Conservation (phyloP, 345 rosid genomes). For the Sonneratia alba region DNA sequence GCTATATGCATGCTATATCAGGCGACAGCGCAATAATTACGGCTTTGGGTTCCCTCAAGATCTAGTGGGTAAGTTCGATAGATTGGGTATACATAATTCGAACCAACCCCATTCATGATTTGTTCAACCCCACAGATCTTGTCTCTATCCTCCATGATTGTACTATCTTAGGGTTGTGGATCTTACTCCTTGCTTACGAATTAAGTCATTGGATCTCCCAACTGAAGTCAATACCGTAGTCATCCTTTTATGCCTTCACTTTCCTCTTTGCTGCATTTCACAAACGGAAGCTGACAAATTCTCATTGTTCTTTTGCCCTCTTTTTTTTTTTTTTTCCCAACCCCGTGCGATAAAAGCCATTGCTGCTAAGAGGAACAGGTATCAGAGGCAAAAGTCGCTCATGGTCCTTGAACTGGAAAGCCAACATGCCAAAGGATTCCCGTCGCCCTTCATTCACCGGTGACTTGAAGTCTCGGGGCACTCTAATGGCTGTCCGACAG, state of each 20-base stretch:
- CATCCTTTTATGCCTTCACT: background rate
- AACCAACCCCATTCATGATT: background rate
- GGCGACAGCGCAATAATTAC: constrained; percentile 64
- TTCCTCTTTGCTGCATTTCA: background rate
- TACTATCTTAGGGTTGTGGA: too few species aligned
- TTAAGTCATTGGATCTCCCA: background rate
- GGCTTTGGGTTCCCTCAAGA: constrained; percentile 95
- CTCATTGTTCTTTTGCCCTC: background rate
- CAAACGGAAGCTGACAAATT: background rate
- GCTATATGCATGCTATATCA: constrained; percentile 51
- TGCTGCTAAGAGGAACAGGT: constrained; percentile 36
- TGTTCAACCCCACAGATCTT: too few species aligned
- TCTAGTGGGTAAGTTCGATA: constrained; percentile 55
- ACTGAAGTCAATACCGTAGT: background rate
- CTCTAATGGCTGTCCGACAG: background rate
- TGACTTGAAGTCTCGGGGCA: background rate
- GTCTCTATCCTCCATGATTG: too few species aligned
- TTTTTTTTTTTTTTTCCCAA: background rate
- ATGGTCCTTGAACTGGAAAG: constrained; percentile 40
- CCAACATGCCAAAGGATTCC: constrained; percentile 36
- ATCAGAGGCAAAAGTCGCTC: constrained; percentile 41
- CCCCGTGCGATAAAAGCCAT: constrained; percentile 20
- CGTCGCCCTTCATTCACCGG: constrained; percentile 20
- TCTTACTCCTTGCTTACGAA: background rate
- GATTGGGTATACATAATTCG: background rate